Percentiles rank a stretch among this genome's conserved stretches.
These are phyloP conservation scores for Carex sylvatica DNA, from an alignment of 202 grass and related monocot species.

Conservation along the genomic window DNA sequence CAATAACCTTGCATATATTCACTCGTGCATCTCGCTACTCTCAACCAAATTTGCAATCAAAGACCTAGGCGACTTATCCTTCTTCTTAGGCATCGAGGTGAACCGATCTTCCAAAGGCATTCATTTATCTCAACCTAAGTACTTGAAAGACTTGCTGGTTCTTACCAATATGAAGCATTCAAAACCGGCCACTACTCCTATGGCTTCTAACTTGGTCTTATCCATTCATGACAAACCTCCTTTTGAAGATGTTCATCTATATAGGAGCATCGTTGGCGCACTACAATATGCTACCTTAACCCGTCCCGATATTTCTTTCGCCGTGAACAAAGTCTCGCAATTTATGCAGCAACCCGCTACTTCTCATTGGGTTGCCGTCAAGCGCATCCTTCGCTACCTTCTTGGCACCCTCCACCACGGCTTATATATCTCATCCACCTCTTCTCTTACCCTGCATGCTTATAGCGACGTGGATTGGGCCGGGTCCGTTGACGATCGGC, in stretches of 20 bases:
- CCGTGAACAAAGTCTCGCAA: not conserved
- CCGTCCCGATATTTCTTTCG: not conserved
- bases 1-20: not conserved
- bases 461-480: not conserved
- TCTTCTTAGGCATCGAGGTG: not conserved
- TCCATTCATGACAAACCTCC: no score
- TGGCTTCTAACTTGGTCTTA: no score
- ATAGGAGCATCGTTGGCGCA: not conserved
- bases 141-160: not conserved
- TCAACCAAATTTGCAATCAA: not conserved
- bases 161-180: not conserved
- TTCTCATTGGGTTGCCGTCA: not conserved
- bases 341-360: not conserved
- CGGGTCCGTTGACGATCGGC: no score
- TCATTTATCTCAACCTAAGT: not conserved
- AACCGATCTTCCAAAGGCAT: not conserved
- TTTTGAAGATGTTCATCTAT: no score
- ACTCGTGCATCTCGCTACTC: no score
- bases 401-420: not conserved
- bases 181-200: not conserved
- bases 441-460: not conserved
- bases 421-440: rapidly evolving
- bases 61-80: not conserved
- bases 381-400: not conserved
- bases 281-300: not conserved